Evolutionary conservation across 1,284 basidiomycete species (phyloP).

Genomic region (Ustilago esculenta): DNA sequence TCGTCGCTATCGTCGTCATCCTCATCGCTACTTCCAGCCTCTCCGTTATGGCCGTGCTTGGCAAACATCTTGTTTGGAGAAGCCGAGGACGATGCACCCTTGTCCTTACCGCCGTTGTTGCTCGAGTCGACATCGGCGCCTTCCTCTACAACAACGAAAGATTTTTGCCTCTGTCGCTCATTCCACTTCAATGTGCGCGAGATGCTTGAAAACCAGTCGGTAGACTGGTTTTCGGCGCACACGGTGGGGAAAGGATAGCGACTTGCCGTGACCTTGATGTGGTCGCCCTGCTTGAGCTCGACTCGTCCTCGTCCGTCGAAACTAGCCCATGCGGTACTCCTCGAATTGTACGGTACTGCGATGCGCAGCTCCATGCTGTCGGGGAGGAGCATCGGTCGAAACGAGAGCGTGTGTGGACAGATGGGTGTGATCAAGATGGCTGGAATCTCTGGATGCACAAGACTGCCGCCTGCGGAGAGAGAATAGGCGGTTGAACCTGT

Average conservation of each 20-base stretch:
- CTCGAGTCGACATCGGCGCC: slow-evolving; percentile 72
- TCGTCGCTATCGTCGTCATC: slow-evolving; percentile 42
- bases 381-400: slow-evolving; percentile 93
- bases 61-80: slow-evolving; percentile 37
- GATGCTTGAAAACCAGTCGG: slow-evolving; percentile 98
- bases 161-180: slow-evolving; percentile 65
- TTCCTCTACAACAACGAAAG: slow-evolving; percentile 73
- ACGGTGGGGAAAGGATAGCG: slow-evolving; percentile 99
- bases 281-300: slow-evolving; percentile 85
- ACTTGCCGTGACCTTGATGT: slow-evolving; percentile 97
- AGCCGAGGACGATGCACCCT: slow-evolving; percentile 12
- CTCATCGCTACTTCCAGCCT: slow-evolving; percentile 18
- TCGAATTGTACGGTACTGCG: slow-evolving; percentile 96
- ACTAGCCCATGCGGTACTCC: slow-evolving; percentile 97
- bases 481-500: slow-evolving; percentile 95
- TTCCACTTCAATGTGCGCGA: slow-evolving; percentile 90
- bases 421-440: slow-evolving; percentile 96
- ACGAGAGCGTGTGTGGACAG: slow-evolving; percentile 97
- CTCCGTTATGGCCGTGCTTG: slow-evolving; percentile 26
- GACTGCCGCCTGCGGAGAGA: slow-evolving; percentile 95
- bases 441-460: slow-evolving; percentile 97
- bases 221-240: slow-evolving; percentile 94
- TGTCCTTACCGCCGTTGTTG: slow-evolving; percentile 21
- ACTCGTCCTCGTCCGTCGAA: slow-evolving; percentile 97
- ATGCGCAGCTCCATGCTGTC: slow-evolving; percentile 99